Evolutionary conservation across 768 basidiomycete species (phyloP), one percentile per base, ranked within the genome.

Genomic region (Amanita rubescens): DNA sequence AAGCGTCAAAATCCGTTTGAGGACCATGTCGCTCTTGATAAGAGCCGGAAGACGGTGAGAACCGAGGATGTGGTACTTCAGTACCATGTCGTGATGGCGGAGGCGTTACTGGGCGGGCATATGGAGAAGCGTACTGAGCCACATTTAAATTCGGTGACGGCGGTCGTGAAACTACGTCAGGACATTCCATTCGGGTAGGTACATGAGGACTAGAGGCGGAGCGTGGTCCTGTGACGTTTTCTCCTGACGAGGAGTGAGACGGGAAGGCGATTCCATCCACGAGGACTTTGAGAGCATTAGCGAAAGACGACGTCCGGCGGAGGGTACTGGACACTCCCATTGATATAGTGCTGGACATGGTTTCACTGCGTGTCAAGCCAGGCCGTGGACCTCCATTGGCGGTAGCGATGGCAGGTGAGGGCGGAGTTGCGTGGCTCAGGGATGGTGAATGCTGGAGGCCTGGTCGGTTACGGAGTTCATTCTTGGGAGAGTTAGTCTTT

Each of bases 101-200:
- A 34, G 60, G 50, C 24, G 56, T 60, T 38, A 58, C 67, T 1
- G 82, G 76, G 3, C 72, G 74, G 2, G 82, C 80, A 64, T 91
- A 90, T 0, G 89, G 88, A 0, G 89, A 88, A 3, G 79, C 76
- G 58, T 90, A 91, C 62, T 82, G 79, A 2, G 87, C 87, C 46
- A 85, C 66, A 59, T 87, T 88, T 60, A 89, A 77, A 55, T 88
- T 87, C 10, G 89, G 88, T 10, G 86, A 87, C 0, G 89, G 88
- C 8, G 86, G 84, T 7, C 83, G 75, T 1, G 87, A 85, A n/a
- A 76, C 60, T 25, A 77, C 75, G 15, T 69, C 59, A 1, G 61
- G 56, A 11, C 68, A 71, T 25, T 67, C 49, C 49, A 58, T 56
- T 41, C 61, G 57, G 47, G 61, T 57, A 54, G 58, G 10, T 56